Conservation (phyloP, 345 rosid species). For the Isatis tinctoria region DNA sequence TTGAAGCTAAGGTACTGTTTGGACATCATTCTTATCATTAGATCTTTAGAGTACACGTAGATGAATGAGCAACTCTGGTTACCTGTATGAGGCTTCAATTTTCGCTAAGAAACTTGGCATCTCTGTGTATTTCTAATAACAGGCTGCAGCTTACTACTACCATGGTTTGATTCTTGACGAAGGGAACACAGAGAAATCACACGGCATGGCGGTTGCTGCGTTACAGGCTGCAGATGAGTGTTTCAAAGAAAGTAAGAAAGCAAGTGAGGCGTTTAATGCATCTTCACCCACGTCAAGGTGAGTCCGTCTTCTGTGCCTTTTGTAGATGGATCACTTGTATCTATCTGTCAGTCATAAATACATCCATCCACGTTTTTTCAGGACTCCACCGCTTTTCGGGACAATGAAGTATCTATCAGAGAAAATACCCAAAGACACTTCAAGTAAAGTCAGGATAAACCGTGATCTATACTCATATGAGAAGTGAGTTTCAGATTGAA, state of each 20-base stretch:
- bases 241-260: conserved; percentile 78
- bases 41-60: not conserved
- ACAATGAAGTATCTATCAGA: conserved; percentile 83
- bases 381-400: conserved; percentile 90
- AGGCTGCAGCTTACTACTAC: conserved; percentile 98
- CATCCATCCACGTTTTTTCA: conserved; percentile 31
- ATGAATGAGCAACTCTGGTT: not conserved
- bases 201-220: conserved; percentile 95
- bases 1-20: conserved; percentile 78
- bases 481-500: conserved; percentile 52
- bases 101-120: conserved; percentile 4
- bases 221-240: conserved; percentile 93
- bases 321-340: not conserved
- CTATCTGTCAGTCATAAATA: not conserved
- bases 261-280: conserved; percentile 69
- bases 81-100: not conserved
- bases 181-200: conserved; percentile 95
- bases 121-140: conserved; percentile 1
- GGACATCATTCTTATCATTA: not conserved
- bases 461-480: conserved; percentile 82
- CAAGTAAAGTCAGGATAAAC: conserved; percentile 91
- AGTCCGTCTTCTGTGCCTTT: not conserved
- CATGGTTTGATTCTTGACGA: conserved; percentile 97
- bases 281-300: conserved; percentile 85
- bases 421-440: conserved; percentile 89